Percentiles rank a stretch among this genome's conserved stretches.
These are phyloP conservation scores for Mangifera indica DNA, from an alignment of 345 rosid genomes.

Conservation along the genomic window DNA sequence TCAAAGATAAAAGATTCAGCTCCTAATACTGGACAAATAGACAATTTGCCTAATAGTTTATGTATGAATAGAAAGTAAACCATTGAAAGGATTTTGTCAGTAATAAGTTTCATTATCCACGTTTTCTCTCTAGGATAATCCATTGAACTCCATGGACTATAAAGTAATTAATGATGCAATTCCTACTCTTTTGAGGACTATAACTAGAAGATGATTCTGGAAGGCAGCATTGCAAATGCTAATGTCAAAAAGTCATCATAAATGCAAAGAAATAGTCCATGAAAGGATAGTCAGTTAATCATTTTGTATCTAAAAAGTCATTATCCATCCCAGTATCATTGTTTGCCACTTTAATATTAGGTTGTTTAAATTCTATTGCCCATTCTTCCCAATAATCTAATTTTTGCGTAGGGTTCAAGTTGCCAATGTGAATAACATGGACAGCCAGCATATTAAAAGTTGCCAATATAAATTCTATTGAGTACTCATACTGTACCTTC, in stretches of 20 bases:
- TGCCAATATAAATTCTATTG: too few relatives aligned
- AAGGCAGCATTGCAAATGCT: slow-evolving; percentile 1
- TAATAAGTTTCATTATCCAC: neutral
- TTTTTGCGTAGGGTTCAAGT: neutral
- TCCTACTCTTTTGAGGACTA: neutral
- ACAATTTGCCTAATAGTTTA: neutral
- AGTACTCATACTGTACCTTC: neutral
- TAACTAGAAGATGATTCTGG: neutral
- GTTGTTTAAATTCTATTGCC: neutral
- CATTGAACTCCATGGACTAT: neutral
- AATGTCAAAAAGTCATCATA: neutral
- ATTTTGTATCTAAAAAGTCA: neutral
- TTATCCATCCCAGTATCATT: neutral
- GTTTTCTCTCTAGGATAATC: neutral
- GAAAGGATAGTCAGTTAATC: neutral
- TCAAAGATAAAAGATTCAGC: neutral
- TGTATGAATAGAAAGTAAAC: neutral
- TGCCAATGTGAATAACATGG: neutral
- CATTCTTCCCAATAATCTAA: neutral
- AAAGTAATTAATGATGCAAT: neutral
- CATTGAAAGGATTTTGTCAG: slow-evolving; percentile 1
- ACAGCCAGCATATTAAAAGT: neutral
- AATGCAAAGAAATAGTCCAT: neutral
- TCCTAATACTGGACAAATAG: neutral
- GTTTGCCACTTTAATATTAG: neutral